phyloP scores from a whole-genome alignment of 23 red algal species.

The Gracilaria caudata region DNA sequence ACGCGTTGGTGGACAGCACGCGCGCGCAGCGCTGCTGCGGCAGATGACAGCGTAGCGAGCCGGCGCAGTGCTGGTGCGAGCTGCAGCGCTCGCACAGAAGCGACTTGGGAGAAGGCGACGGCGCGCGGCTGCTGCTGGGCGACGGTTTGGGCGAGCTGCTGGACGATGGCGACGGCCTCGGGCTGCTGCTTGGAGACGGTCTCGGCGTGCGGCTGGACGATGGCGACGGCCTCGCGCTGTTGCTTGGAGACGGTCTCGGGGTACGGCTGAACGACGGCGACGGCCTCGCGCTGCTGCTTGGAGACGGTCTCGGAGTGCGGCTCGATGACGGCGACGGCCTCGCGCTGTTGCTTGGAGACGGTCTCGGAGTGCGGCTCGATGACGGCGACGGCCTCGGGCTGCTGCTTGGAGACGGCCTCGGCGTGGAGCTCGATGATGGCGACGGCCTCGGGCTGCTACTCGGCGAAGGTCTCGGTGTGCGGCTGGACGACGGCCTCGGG shows the following conservation, averaged over 20 bases:
- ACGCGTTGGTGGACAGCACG: neutral
- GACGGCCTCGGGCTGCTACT: constrained; percentile 3
- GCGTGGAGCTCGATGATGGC: constrained; percentile 1
- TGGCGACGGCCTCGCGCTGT: neutral
- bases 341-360: neutral
- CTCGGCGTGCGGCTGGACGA: neutral
- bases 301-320: neutral
- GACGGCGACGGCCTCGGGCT: constrained; percentile 10
- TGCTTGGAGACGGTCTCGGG: neutral
- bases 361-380: neutral
- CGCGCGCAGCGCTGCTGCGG: constrained; percentile 5
- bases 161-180: constrained; percentile 12
- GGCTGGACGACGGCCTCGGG: constrained; percentile 6
- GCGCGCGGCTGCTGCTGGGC: too few species aligned
- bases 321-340: neutral
- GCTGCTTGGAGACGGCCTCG: constrained; percentile 6
- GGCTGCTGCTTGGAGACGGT: neutral
- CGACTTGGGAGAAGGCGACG: neutral
- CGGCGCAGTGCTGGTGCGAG: neutral
- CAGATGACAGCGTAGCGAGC: neutral
- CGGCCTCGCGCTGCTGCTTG: neutral
- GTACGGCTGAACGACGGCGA: constrained; percentile 13
- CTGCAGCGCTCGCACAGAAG: constrained; percentile 4
- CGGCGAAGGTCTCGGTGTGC: neutral
- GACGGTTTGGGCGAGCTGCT: constrained; percentile 4